Percentiles rank a stretch among this genome's conserved stretches.
phyloP scores from a whole-genome alignment of 2,329 filamentous ascomycete genomes.

The Epichloe gansuensis region DNA sequence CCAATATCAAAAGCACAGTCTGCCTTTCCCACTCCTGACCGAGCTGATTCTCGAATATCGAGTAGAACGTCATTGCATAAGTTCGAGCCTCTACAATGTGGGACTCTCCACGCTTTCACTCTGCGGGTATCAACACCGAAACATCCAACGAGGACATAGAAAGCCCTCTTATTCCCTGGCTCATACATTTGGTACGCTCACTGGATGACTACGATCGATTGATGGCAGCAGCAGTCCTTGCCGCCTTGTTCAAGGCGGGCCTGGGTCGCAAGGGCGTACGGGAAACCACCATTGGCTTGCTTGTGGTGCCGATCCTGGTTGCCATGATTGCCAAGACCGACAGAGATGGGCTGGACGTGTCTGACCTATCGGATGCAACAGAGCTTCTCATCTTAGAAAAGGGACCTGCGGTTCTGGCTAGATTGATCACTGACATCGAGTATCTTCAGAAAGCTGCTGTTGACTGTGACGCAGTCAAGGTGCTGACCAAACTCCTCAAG shows the following conservation, averaged over 20 bases:
- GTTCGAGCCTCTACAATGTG: constrained; percentile 17
- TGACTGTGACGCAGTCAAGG: constrained; percentile 43
- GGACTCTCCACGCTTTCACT: constrained; percentile 21
- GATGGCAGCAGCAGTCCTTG: constrained; percentile 57
- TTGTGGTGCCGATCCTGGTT: constrained; percentile 60
- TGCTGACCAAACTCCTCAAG: constrained; percentile 36
- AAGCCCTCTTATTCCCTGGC: constrained; percentile 60
- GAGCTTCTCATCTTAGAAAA: constrained; percentile 46
- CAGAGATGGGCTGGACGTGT: constrained; percentile 32
- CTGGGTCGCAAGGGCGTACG: constrained; percentile 48
- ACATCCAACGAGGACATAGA: constrained; percentile 47
- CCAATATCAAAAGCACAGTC: constrained; percentile 23
- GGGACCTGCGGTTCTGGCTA: constrained; percentile 63
- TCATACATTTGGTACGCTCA: constrained; percentile 51
- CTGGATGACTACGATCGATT: constrained; percentile 47
- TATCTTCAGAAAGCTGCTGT: constrained; percentile 71
- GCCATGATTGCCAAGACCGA: constrained; percentile 39
- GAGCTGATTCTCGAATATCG: constrained; percentile 17
- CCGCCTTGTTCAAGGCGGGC: constrained; percentile 56
- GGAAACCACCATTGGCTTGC: constrained; percentile 50
- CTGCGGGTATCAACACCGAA: constrained; percentile 17
- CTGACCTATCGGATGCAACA: constrained; percentile 24
- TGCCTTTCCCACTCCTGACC: constrained; percentile 12
- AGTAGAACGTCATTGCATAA: constrained; percentile 19
- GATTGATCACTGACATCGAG: constrained; percentile 66